A percentile compares a stretch with the other conserved stretches of the same genome.
Conservation (phyloP, 805 yeast genomes). For the Candida rishiriensis region DNA sequence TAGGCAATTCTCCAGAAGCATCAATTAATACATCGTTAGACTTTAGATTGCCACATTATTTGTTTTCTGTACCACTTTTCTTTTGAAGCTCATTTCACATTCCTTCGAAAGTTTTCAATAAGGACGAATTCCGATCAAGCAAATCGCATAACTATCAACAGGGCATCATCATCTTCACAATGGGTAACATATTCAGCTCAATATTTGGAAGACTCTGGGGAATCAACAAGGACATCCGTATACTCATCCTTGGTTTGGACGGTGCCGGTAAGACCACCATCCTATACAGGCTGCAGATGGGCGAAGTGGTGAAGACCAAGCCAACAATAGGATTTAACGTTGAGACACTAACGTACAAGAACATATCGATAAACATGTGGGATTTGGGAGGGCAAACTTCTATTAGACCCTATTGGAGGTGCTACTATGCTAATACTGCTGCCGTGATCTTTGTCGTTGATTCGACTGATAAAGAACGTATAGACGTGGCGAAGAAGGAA, state of each 20-base stretch:
- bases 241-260: conserved; percentile 85
- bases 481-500: conserved; percentile 81
- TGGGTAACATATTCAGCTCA: conserved; percentile 90
- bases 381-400: conserved; percentile 97
- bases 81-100: no score
- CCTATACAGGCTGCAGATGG: conserved; percentile 80
- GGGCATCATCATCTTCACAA: conserved; percentile 20
- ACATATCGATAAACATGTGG: conserved; percentile 92
- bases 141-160: background rate
- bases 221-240: conserved; percentile 81
- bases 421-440: conserved; percentile 91
- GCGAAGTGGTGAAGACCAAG: conserved; percentile 74
- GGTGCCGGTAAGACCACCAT: conserved; percentile 98
- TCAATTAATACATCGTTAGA: no score
- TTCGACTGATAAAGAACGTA: conserved; percentile 90
- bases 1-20: no score
- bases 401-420: conserved; percentile 95
- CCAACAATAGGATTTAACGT: conserved; percentile 91
- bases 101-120: no score
- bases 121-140: background rate
- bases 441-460: conserved; percentile 96
- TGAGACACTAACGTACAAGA: conserved; percentile 83
- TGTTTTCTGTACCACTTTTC: no score
- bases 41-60: no score
- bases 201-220: conserved; percentile 89